Conservation (phyloP, 2,329 filamentous ascomycete species). For the Botrytis galanthina region DNA sequence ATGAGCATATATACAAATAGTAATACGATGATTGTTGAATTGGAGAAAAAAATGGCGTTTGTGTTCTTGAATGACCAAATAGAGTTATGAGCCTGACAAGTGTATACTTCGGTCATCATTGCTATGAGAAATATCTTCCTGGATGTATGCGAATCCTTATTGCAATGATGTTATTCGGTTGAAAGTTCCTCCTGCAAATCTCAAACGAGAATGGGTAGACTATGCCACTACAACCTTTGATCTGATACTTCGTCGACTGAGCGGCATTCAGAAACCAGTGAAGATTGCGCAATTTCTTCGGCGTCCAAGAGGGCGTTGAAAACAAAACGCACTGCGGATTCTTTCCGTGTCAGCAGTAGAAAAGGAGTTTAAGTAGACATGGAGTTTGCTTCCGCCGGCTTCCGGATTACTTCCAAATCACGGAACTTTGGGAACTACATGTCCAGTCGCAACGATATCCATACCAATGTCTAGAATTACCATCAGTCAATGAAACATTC, state of each 20-base stretch:
- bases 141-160: not conserved
- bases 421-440: not conserved
- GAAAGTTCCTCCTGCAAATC: not conserved
- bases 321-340: not conserved
- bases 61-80: not conserved
- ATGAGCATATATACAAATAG: not conserved
- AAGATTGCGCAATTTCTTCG: not conserved
- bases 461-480: not conserved
- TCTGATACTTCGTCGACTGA: not conserved
- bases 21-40: not conserved
- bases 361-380: not conserved
- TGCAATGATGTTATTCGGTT: not conserved
- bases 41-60: not conserved
- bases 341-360: not conserved
- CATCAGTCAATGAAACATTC: not conserved
- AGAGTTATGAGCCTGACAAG: not conserved
- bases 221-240: not conserved
- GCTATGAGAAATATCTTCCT: not conserved
- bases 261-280: not conserved
- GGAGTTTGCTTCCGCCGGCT: not conserved
- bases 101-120: not conserved
- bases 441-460: not conserved
- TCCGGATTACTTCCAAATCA: not conserved
- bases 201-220: not conserved
- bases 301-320: not conserved